Evolutionary conservation across 306 rosid genomes (phyloP).

Genomic region (Dryas drummondii): DNA sequence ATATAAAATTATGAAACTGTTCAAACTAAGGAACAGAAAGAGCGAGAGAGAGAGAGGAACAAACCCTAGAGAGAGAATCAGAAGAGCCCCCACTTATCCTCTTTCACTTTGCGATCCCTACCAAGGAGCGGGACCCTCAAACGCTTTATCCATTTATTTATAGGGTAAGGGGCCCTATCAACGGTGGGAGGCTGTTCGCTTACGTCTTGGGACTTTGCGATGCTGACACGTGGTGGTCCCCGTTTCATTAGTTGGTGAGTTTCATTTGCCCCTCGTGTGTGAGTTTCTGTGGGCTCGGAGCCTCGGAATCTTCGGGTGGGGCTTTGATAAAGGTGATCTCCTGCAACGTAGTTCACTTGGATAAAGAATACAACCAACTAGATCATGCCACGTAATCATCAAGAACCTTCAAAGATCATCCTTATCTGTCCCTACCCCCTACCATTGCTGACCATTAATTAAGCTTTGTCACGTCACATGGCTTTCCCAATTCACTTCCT

Average conservation of each 20-base stretch:
- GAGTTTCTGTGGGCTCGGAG: neutral
- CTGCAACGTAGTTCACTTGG: neutral
- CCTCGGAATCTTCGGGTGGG: neutral
- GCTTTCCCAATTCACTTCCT: no score
- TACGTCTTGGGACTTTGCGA: neutral
- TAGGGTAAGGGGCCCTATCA: conserved; percentile 11
- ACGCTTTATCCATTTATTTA: conserved; percentile 29
- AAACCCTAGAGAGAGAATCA: conserved; percentile 56
- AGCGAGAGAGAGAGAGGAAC: conserved; percentile 36
- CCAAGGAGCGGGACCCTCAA: conserved; percentile 54
- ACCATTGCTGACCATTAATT: no score
- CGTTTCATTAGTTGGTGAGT: no score
- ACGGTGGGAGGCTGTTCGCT: conserved; percentile 30
- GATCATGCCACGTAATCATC: neutral
- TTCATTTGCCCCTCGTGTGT: no score
- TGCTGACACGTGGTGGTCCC: conserved; percentile 27
- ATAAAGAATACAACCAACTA: neutral
- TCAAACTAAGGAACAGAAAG: conserved; percentile 7
- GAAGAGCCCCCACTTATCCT: conserved; percentile 62
- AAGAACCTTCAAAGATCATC: no score
- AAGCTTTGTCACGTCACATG: no score
- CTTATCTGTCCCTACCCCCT: no score
- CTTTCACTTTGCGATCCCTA: conserved; percentile 15
- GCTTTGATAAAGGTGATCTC: neutral
- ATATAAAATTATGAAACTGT: neutral